A percentile compares a stretch with the other conserved stretches of the same genome.
phyloP scores from a whole-genome alignment of 306 rosid species.

The Mucuna pruriens region DNA sequence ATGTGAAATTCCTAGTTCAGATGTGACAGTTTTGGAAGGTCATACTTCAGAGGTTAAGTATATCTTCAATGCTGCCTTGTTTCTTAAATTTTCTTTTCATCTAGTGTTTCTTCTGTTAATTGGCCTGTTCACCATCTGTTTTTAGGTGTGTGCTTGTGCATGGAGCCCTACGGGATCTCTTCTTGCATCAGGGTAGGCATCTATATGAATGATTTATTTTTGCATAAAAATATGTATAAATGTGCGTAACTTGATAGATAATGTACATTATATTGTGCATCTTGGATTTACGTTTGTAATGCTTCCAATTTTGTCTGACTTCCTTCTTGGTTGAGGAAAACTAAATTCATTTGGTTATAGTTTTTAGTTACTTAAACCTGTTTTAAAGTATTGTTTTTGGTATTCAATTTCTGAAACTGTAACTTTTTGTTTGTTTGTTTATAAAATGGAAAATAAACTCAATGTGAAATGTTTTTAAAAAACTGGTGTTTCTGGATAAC shows the following conservation, averaged over 20 bases:
- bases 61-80: slow-evolving; percentile 33
- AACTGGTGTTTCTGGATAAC: slow-evolving; percentile 12
- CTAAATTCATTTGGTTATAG: neutral
- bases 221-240: slow-evolving; percentile 17
- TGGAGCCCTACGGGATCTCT: slow-evolving; percentile 97
- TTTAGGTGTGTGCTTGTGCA: slow-evolving; percentile 97
- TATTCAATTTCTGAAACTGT: slow-evolving; percentile 14
- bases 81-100: neutral
- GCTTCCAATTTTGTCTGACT: slow-evolving; percentile 29
- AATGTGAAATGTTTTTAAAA: neutral
- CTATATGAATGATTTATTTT: slow-evolving; percentile 32
- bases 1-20: slow-evolving; percentile 77
- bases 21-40: slow-evolving; percentile 89
- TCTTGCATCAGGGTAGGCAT: slow-evolving; percentile 91
- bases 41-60: slow-evolving; percentile 87
- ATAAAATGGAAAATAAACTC: neutral
- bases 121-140: slow-evolving; percentile 40
- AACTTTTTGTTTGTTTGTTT: neutral
- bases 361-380: neutral
- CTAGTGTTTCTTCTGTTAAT: slow-evolving; percentile 33
- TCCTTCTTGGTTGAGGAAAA: neutral
- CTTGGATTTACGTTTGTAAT: slow-evolving; percentile 13
- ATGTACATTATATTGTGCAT: slow-evolving; percentile 18
- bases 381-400: slow-evolving; percentile 4
- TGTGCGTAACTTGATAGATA: neutral